These are phyloP conservation scores for Phalaenopsis hybrid DNA, from an alignment of 116 monocot genomes.

Conservation along the genomic window DNA sequence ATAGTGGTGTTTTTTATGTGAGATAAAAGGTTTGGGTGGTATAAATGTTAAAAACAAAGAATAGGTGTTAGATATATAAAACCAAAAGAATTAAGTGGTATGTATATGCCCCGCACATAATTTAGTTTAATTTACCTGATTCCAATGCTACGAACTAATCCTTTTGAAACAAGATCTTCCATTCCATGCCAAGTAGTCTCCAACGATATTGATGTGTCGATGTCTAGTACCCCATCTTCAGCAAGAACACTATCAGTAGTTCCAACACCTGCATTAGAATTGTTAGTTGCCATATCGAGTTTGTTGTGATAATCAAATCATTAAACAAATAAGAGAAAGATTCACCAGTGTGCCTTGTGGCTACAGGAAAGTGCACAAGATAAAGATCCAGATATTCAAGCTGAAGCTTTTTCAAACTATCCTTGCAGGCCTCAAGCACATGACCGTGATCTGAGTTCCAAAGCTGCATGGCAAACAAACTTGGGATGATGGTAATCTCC, in stretches of 20 bases:
- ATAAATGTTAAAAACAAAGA: too few species aligned
- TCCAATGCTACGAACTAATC: slow-evolving; percentile 82
- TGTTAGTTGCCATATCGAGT: not conserved
- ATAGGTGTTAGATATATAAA: too few species aligned
- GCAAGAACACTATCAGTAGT: slow-evolving; percentile 71
- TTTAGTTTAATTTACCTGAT: slow-evolving; percentile 50
- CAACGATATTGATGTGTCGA: slow-evolving; percentile 84
- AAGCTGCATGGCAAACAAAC: slow-evolving; percentile 30
- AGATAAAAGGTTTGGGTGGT: too few species aligned
- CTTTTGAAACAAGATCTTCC: slow-evolving; percentile 80
- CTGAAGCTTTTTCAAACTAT: slow-evolving; percentile 81
- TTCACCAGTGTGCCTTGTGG: slow-evolving; percentile 76
- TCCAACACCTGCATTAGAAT: slow-evolving; percentile 52
- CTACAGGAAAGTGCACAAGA: slow-evolving; percentile 91
- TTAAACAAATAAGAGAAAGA: not conserved
- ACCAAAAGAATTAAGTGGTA: too few species aligned
- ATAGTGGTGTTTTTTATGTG: too few species aligned
- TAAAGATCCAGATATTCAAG: slow-evolving; percentile 95
- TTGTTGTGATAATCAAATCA: not conserved
- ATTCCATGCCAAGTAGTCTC: slow-evolving; percentile 97
- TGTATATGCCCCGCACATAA: not conserved
- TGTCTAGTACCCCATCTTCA: slow-evolving; percentile 86
- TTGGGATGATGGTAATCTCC: not conserved
- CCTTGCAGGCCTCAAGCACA: slow-evolving; percentile 85
- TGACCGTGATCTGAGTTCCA: slow-evolving; percentile 98